phyloP scores from a whole-genome alignment of 139 green algal species.

The Trebouxia sp. region DNA sequence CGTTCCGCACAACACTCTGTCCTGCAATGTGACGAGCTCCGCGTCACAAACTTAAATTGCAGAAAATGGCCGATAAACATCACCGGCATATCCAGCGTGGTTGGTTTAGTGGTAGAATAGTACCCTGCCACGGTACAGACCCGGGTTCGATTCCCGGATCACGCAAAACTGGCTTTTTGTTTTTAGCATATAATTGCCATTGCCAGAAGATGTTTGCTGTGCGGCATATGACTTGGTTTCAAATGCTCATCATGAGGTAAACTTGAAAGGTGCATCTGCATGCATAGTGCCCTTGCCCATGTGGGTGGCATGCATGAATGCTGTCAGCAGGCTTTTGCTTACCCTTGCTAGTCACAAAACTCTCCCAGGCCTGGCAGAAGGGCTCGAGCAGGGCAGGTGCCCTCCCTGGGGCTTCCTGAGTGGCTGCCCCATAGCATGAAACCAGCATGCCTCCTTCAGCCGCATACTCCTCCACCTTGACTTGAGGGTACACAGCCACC shows the following conservation, averaged over 20 bases:
- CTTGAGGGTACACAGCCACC: background rate
- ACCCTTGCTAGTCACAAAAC: background rate
- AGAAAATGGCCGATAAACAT: background rate
- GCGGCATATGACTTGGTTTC: too few relatives aligned
- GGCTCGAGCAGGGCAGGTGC: background rate
- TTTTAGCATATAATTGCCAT: background rate
- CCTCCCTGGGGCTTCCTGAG: background rate
- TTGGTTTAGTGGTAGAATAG: constrained; percentile 30
- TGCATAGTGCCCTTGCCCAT: background rate
- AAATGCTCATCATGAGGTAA: too few relatives aligned
- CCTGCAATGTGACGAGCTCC: too few relatives aligned
- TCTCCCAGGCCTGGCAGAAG: background rate
- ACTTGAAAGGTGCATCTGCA: too few relatives aligned
- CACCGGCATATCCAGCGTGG: background rate
- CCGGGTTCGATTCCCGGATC: constrained; percentile 27
- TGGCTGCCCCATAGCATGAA: background rate
- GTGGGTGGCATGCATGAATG: background rate
- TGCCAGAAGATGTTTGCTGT: too few relatives aligned
- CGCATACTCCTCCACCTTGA: background rate
- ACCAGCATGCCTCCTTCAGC: background rate
- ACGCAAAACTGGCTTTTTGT: background rate
- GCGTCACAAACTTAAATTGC: too few relatives aligned
- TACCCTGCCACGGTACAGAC: constrained; percentile 28
- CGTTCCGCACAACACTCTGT: background rate
- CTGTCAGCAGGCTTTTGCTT: background rate